phyloP scores from a whole-genome alignment of 495 filamentous ascomycete species.

The Viridothelium virens region DNA sequence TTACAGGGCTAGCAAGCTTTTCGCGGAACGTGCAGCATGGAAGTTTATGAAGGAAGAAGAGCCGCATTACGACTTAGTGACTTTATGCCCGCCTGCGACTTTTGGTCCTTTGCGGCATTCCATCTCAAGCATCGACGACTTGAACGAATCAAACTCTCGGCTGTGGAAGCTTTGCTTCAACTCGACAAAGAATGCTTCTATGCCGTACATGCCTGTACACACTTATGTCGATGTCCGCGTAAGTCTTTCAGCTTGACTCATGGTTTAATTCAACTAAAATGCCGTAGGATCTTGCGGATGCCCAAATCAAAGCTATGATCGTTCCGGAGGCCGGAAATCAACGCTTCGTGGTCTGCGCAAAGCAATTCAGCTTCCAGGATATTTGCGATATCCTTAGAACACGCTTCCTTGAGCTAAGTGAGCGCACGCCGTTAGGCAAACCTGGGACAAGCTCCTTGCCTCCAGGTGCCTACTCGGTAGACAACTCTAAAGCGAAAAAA shows the following conservation, averaged over 20 bases:
- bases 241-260: not conserved
- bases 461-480: not conserved
- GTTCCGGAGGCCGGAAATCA: slow-evolving; percentile 43
- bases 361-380: slow-evolving; percentile 34
- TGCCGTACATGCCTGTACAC: slow-evolving; percentile 5
- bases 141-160: slow-evolving; percentile 24
- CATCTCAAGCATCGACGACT: slow-evolving; percentile 19
- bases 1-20: not conserved
- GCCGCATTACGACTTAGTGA: slow-evolving; percentile 44
- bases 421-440: slow-evolving; percentile 35
- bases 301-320: slow-evolving; percentile 49
- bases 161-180: slow-evolving; percentile 25
- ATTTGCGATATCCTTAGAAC: slow-evolving; percentile 40
- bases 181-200: not conserved
- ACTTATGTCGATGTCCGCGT: slow-evolving; percentile 6
- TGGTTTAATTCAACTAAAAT: not conserved
- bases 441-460: slow-evolving; percentile 3
- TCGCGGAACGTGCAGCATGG: slow-evolving; percentile 30
- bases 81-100: slow-evolving; percentile 52
- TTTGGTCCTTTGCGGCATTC: slow-evolving; percentile 49
- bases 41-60: slow-evolving; percentile 48
- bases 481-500: not conserved
- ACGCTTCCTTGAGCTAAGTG: slow-evolving; percentile 46
- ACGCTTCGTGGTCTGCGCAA: slow-evolving; percentile 47
- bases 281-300: slow-evolving; percentile 46